Base-by-base conservation (phyloP, 345 rosid species). In the Cardamine resedifolia region DNA sequence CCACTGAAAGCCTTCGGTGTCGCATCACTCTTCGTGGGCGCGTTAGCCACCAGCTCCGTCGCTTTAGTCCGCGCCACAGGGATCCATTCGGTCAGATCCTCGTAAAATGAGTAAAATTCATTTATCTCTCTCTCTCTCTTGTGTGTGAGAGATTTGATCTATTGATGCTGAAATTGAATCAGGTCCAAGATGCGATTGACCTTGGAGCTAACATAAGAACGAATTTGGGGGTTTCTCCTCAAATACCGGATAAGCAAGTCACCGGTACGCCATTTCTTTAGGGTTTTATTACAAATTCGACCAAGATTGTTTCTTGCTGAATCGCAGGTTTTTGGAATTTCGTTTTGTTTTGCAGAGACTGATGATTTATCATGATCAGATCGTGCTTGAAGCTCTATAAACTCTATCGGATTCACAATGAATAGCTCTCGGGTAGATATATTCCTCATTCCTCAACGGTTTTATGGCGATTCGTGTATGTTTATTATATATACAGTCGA, bases 11-110 rank as follows among this genome's bases (percentile, higher is more conserved):
- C 92, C 67, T 81, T 81, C 39, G 82, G 79, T 2, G 81, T 85
- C 58, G 88, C 84, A 7, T 85, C 90, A 23, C 90, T 87, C 70
- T 87, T 85, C 61, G 83, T 85, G 43, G 88, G 92, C 16, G 81
- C 87, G 16, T 76, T 82, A 44, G 84, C 85, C 41, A 65, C 85
- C 1, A 79, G 83, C 44, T 65, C 85, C 66, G 11, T 84, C 55
- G 83, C 82, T 31, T 60, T 77, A 50, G 79, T 87, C 20, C 78
- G 74, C n/a, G 92, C 85, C 36, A 74, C 78, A 15, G 92, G 87
- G 41, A 78, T 87, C 70, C 83, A 74, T 72, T 78, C 83, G 84
- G 92, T 85, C 12, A 39, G 34, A 58, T 41, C 5, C 8, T 47
- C 7, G 20, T 59, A 11, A 21, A 51, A 38, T 43, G 24, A 7